phyloP scores from a whole-genome alignment of 2,329 filamentous ascomycete genomes.

The Alternaria viburni region DNA sequence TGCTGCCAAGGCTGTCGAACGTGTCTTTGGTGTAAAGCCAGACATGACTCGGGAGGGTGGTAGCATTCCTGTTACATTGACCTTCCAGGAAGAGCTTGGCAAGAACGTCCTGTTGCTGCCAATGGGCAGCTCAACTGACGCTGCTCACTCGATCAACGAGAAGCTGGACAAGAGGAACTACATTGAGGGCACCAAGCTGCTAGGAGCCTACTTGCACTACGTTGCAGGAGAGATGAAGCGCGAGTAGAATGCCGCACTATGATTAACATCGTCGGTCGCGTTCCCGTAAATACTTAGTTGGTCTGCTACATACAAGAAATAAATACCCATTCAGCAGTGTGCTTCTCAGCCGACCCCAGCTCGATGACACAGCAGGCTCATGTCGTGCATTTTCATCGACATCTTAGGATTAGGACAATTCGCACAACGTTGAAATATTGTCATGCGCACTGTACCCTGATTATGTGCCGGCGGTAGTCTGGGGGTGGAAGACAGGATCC shows the following conservation, averaged over 20 bases:
- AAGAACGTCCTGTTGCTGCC: constrained; percentile 96
- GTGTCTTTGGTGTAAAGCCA: constrained; percentile 90
- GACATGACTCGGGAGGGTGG: constrained; percentile 97
- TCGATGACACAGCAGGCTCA: background rate
- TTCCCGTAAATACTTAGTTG: background rate
- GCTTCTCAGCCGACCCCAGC: background rate
- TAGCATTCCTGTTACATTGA: constrained; percentile 95
- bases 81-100: constrained; percentile 95
- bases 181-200: constrained; percentile 94
- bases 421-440: background rate
- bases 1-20: constrained; percentile 92
- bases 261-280: background rate
- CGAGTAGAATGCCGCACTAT: constrained; percentile 14
- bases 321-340: constrained; percentile 14
- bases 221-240: constrained; percentile 83
- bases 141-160: constrained; percentile 97
- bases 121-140: constrained; percentile 97
- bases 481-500: background rate
- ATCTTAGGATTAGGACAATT: background rate
- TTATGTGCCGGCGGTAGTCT: background rate
- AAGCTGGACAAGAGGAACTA: constrained; percentile 97
- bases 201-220: constrained; percentile 95
- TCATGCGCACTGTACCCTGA: background rate
- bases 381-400: background rate
- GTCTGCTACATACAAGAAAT: background rate